These are phyloP conservation scores for Gleditsia sinensis DNA, from an alignment of 306 rosid genomes.

Conservation along the genomic window DNA sequence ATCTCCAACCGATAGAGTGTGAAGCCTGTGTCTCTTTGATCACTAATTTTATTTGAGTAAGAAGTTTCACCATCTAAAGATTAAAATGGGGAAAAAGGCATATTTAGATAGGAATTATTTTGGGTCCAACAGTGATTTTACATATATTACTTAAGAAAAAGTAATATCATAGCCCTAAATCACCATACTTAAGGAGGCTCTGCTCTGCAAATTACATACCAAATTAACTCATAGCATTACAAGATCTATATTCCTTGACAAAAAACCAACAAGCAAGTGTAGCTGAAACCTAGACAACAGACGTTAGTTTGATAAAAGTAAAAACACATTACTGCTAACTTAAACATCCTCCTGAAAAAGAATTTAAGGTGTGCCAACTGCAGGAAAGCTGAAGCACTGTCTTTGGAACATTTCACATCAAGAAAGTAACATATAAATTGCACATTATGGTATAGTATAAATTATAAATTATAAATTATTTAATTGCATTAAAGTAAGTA, in stretches of 20 bases:
- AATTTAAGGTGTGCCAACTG: neutral
- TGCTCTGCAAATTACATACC: neutral
- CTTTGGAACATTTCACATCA: constrained; percentile 1
- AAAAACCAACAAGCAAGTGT: neutral
- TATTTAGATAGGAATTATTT: constrained; percentile 20
- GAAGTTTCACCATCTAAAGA: constrained; percentile 51
- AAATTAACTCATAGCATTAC: neutral
- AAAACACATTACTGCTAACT: constrained; percentile 12
- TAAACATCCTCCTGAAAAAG: constrained; percentile 19
- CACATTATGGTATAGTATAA: neutral
- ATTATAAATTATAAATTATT: constrained; percentile 2
- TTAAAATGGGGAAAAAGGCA: constrained; percentile 18
- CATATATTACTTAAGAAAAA: constrained; percentile 12
- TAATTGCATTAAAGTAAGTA: neutral
- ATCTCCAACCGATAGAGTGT: constrained; percentile 78
- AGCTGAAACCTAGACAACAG: constrained; percentile 24
- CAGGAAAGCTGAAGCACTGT: neutral
- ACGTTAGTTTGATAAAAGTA: constrained; percentile 6
- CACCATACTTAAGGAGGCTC: neutral
- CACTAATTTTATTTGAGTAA: constrained; percentile 41
- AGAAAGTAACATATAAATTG: neutral
- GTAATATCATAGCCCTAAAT: neutral
- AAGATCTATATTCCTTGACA: constrained; percentile 26
- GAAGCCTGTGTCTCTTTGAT: constrained; percentile 43
- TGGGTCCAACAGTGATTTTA: neutral